phyloP scores from a whole-genome alignment of 345 rosid genomes.

The Brassica rapa region DNA sequence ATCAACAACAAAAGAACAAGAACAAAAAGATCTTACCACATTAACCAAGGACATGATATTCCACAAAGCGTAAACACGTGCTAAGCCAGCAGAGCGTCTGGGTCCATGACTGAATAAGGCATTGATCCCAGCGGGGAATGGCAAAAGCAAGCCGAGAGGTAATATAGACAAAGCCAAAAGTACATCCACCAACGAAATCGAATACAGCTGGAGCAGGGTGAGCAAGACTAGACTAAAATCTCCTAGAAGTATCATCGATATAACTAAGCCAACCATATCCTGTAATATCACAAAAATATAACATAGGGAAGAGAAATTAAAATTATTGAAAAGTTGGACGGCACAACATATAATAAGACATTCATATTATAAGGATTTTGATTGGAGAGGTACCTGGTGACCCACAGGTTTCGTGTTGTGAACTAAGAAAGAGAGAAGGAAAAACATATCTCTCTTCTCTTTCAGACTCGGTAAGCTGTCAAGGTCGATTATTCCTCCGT shows the following conservation, averaged over 20 bases:
- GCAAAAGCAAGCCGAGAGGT: conserved; percentile 91
- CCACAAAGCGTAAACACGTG: conserved; percentile 96
- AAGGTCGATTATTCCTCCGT: conserved; percentile 65
- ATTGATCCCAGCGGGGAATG: conserved; percentile 98
- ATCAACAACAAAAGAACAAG: neutral
- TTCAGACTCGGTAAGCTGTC: conserved; percentile 73
- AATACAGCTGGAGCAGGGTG: conserved; percentile 93
- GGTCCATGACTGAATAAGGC: conserved; percentile 98
- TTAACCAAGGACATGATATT: conserved; percentile 81
- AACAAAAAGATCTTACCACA: conserved; percentile 63
- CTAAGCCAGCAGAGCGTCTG: conserved; percentile 94
- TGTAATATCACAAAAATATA: conserved; percentile 43
- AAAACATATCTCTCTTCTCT: conserved; percentile 89
- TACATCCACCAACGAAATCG: conserved; percentile 80
- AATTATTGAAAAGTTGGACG: neutral
- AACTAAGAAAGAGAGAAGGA: conserved; percentile 79
- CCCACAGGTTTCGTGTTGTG: conserved; percentile 98
- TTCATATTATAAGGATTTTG: conserved; percentile 8
- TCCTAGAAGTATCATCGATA: conserved; percentile 94
- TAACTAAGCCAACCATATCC: conserved; percentile 99
- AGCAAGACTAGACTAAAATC: conserved; percentile 99
- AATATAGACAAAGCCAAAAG: conserved; percentile 82
- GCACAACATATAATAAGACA: conserved; percentile 2
- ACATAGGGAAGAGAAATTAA: neutral
- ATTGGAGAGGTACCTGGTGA: conserved; percentile 68